Base-by-base conservation (phyloP, 805 yeast species). In the Blastobotrys chiropterorum region DNA sequence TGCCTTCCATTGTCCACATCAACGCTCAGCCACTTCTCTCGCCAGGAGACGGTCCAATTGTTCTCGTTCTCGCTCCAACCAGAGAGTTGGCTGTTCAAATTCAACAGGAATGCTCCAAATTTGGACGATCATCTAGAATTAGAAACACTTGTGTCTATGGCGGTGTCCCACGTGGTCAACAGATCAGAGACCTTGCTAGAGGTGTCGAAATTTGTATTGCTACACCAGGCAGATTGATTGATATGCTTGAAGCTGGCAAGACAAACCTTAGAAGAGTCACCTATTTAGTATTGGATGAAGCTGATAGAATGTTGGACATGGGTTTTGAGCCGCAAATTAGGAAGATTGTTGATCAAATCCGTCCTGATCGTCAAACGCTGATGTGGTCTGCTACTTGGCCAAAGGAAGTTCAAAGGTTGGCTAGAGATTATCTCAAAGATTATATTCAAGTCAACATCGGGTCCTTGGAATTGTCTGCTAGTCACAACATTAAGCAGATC, bases 331-430 rank as follows among this genome's bases (percentile, higher is more conserved):
- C 98, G 62, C 98, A 92, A 80, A 94, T 94, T 72, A 85, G 99
- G 80, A 92, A 92, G 76, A 94, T 94, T 72, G 92, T 94, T 61
- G 90, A 85, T 64, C 98, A 92, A 79, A 94, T 94, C 70, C 87
- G 99, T 78, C 99, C 99, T 56, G 99, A 94, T 72, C 90, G 98
- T 79, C 99, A 94, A 77, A 94, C 99, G 56, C 79, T 92, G 64
- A 89, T 94, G 97, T 94, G 98, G 98, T 92, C 98, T 57, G 99
- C 99, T 62, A 94, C 99, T 52, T 94, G 99, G 99, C 99, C 99
- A 65, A 92, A 90, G 80, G 95, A 89, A 72, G 98, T 94, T 58
- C 95, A 92, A 78, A 78, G 83, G 61, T 79, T 94, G 67, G 95
- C 97, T 60, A 80, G 85, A 65, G 99, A 94, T 72, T 94, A 88